Base-by-base conservation (phyloP, 768 basidiomycete species). In the Fomitopsis serialis region DNA sequence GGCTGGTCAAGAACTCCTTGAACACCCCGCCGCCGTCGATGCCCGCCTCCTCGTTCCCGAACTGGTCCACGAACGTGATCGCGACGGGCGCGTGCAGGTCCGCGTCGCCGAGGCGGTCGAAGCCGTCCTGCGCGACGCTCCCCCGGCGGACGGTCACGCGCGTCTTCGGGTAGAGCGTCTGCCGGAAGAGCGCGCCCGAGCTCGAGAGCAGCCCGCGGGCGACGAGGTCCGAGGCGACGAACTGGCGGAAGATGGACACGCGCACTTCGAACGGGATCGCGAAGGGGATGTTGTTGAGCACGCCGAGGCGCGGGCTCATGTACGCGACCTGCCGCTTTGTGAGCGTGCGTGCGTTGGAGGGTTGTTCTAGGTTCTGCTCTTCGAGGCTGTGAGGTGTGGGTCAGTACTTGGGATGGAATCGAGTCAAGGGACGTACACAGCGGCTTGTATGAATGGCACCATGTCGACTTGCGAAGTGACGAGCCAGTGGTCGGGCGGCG, bases 21-120 rank as follows among this genome's bases (percentile, higher is more conserved):
- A 97, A 98, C 4, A 98, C 85, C 0, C 97, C 97, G 2, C 97
- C 95, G 1, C 96, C 95, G 58, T 98, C 96, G 29, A 98, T 96
- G 0, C 95, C 96, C 17, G 87, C 84, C 67, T 96, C 91, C 60
- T 82, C 82, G 58, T 85, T 77, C 25, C 89, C 92, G 55, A 85
- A 93, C 69, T 90, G 85, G 68, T 98, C 94, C 24, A 96, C 78
- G 67, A 99, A 98, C n/a, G 80, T 78, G 61, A 99, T 98, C 62
- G 87, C 80, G 23, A 98, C 78, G 10, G 84, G 80, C n/a, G 76
- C 76, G 71, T 93, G 95, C 62, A 98, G 66, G 64, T 90, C 83
- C 3, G 79, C 78, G 3, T 91, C 91, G 2, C 77, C 75, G 24
- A 98, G 79, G 55, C 81, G 77, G 62, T 92, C 87, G 68, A 94